A percentile compares a stretch with the other conserved stretches of the same genome.
phyloP scores from a whole-genome alignment of 2,329 filamentous ascomycete species.

The Aureobasidium sp. region DNA sequence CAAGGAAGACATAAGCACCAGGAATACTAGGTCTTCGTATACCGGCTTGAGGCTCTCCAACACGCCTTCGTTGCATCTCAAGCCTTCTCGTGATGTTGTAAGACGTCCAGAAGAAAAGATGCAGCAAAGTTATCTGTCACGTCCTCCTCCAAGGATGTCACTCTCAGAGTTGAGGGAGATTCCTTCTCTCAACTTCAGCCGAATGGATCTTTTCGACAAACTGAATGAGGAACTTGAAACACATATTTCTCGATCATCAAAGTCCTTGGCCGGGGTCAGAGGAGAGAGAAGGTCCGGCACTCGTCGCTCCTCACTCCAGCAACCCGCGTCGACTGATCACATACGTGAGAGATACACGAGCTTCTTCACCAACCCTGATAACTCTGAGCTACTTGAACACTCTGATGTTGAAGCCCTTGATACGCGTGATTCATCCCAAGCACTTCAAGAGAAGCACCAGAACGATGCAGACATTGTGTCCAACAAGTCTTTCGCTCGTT shows the following conservation, averaged over 20 bases:
- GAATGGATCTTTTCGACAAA: slow-evolving; percentile 39
- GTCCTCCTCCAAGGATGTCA: slow-evolving; percentile 17
- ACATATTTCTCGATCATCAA: slow-evolving; percentile 26
- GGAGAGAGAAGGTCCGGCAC: slow-evolving; percentile 25
- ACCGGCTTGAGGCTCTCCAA: slow-evolving; percentile 19
- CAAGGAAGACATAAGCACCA: slow-evolving; percentile 39
- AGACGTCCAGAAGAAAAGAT: not conserved
- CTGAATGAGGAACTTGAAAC: slow-evolving; percentile 37
- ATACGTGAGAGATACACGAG: slow-evolving; percentile 41
- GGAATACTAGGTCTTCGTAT: slow-evolving; percentile 18
- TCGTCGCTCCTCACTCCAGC: slow-evolving; percentile 28
- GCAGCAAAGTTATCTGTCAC: slow-evolving; percentile 4
- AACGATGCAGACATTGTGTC: slow-evolving; percentile 7
- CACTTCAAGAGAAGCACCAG: not conserved
- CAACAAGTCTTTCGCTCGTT: not conserved
- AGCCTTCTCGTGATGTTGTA: not conserved
- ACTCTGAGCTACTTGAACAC: slow-evolving; percentile 22
- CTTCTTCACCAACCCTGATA: slow-evolving; percentile 39
- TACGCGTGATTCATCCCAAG: not conserved
- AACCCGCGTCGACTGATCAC: slow-evolving; percentile 32
- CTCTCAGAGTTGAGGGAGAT: slow-evolving; percentile 35
- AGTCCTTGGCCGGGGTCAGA: slow-evolving; percentile 32
- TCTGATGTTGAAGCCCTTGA: slow-evolving; percentile 8
- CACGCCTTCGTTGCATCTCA: slow-evolving; percentile 5
- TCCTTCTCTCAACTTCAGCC: slow-evolving; percentile 44